These are phyloP conservation scores for Malassezia yamatoensis DNA, from an alignment of 1,284 basidiomycete genomes.

Conservation along the genomic window DNA sequence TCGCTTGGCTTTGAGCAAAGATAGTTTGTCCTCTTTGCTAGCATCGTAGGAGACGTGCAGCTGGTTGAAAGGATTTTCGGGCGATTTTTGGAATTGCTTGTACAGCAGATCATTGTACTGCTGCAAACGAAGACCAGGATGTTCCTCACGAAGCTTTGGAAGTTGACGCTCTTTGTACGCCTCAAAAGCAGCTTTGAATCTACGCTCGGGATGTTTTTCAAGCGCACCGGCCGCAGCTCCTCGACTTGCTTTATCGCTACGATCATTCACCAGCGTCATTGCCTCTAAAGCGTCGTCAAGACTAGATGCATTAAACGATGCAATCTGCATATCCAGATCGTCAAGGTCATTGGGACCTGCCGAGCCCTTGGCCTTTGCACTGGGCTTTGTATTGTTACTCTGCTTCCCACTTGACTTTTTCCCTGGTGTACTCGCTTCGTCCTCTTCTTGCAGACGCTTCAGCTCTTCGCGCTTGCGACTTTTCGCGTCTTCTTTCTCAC, in stretches of 20 bases:
- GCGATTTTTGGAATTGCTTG: constrained; percentile 56
- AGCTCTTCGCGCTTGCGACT: constrained; percentile 53
- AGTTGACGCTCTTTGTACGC: constrained; percentile 82
- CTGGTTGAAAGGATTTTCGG: constrained; percentile 68
- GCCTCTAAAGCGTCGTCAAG: constrained; percentile 87
- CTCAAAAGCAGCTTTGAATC: constrained; percentile 65
- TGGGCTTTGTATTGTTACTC: constrained; percentile 50
- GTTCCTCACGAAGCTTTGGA: constrained; percentile 67
- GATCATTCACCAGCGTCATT: constrained; percentile 74
- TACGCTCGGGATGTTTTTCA: constrained; percentile 85
- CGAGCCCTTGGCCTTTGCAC: constrained; percentile 33
- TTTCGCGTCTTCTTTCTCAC: constrained; percentile 52
- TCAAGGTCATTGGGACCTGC: constrained; percentile 24
- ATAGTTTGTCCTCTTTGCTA: constrained; percentile 67
- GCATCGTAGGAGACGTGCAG: constrained; percentile 63
- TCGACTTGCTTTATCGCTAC: constrained; percentile 74
- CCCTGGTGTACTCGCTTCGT: constrained; percentile 61
- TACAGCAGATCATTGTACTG: constrained; percentile 59
- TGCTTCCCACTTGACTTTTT: constrained; percentile 56
- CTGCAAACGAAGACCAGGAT: constrained; percentile 69
- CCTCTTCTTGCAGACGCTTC: constrained; percentile 59
- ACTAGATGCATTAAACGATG: constrained; percentile 65
- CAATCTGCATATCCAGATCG: constrained; percentile 25
- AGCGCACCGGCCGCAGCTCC: constrained; percentile 60
- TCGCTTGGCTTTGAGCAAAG: constrained; percentile 55